Percentiles rank a stretch among this genome's conserved stretches.
Evolutionary conservation across 1,139 yeast genomes (phyloP).

Genomic region (Scheffersomyces lignicola): DNA sequence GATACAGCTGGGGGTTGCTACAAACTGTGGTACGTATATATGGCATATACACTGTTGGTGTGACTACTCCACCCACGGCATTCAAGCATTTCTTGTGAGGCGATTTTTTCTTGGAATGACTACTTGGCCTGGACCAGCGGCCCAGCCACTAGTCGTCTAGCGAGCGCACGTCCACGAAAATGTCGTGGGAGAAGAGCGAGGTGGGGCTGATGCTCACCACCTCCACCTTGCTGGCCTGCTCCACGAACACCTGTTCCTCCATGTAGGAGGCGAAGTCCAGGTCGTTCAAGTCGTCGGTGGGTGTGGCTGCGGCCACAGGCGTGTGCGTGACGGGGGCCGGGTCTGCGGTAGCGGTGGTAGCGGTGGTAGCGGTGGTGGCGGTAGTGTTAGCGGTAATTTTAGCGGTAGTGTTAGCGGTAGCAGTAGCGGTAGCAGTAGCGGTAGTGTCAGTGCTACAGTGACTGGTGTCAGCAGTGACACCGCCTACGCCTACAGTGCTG

Average conservation of each 20-base stretch:
- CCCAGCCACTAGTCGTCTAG: too few relatives aligned
- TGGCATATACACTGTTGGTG: too few relatives aligned
- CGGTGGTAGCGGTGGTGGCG: constrained; percentile 4
- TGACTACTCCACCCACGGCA: too few relatives aligned
- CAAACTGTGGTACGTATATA: too few relatives aligned
- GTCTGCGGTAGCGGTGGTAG: constrained; percentile 3
- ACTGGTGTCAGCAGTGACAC: constrained; percentile 7
- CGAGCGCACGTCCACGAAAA: constrained; percentile 2
- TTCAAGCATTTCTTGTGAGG: too few relatives aligned
- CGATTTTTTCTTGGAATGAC: too few relatives aligned
- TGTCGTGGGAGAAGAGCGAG: background rate
- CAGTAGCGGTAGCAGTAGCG: background rate
- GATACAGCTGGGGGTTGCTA: too few relatives aligned
- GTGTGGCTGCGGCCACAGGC: too few relatives aligned
- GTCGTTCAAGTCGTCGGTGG: too few relatives aligned
- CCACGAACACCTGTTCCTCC: constrained; percentile 1
- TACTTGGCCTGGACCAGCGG: too few relatives aligned
- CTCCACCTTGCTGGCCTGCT: background rate
- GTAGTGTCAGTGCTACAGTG: background rate
- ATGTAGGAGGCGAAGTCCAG: background rate
- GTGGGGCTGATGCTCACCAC: background rate
- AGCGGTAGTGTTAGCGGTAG: background rate
- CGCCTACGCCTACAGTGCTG: constrained; percentile 10
- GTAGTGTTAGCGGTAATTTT: background rate
- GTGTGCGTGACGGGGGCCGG: too few relatives aligned